Base-by-base conservation (phyloP, 1,284 basidiomycete species). In the Cutaneotrichosporon sp. region DNA sequence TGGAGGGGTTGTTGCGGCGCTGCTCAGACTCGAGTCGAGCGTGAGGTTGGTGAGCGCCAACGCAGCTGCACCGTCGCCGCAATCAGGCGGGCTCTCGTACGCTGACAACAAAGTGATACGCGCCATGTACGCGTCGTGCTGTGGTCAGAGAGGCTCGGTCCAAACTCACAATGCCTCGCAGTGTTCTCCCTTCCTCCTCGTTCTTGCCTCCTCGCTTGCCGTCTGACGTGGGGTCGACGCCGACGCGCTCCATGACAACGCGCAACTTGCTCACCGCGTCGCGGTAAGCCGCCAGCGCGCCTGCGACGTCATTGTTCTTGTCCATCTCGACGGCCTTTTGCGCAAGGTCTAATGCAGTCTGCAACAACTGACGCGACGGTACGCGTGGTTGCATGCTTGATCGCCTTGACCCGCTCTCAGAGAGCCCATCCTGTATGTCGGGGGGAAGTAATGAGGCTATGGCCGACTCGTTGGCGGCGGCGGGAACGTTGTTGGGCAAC, bases 301-400 rank as follows among this genome's bases (percentile, higher is more conserved):
- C 79, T 0, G 66, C 60, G 10, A 82, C 80, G 64, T 80, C 78
- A 60, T 81, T 81, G 30, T 69, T 72, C 63, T 76, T 75, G 66
- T 82, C 81, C 73, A 78, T 76, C 66, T 80, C 78, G n/a, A 82
- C 81, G 0, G 81, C 81, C 38, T 69, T 67, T 52, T 82, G 80
- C 0, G 81, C 81, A 16, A 82, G 74, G 64, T 80, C 77, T 31
- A 82, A 70, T 0, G 81, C 81, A 2, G 75, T 70, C 65, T 81
- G 80, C 1, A 82, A 66, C 14, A 82, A 67, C 53, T 78, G 76
- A 9, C 77, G 68, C 0, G 78, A 80, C 0, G 80, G 76, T 9
- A 77, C 73, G 9, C 80, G 69, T 21, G 70, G 67, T 40, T 65
- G 61, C 56, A 65, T 34, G 49, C 66, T 68, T 4, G 66, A 68